Evolutionary conservation across 345 rosid genomes (phyloP).

Genomic region (Excoecaria agallocha): DNA sequence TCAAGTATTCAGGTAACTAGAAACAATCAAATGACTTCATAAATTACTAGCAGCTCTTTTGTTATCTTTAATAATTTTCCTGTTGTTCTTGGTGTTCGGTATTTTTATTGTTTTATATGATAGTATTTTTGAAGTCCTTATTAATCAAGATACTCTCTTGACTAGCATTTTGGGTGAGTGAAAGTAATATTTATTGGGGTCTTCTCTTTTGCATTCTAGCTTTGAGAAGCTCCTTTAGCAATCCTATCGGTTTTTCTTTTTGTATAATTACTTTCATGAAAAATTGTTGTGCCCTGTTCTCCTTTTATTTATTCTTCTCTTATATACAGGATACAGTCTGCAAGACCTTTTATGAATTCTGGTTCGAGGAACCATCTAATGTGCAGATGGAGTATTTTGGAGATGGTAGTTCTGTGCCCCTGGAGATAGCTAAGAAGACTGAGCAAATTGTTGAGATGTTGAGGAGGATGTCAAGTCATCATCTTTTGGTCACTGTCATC

Average conservation of each 20-base stretch:
- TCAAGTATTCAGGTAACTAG: slow-evolving; percentile 85
- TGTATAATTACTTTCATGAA: neutral
- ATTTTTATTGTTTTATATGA: neutral
- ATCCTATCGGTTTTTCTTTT: neutral
- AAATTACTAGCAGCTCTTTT: neutral
- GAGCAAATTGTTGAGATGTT: slow-evolving; percentile 94
- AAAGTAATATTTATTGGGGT: neutral
- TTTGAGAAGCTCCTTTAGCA: neutral
- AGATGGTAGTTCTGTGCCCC: slow-evolving; percentile 86
- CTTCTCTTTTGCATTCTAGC: neutral
- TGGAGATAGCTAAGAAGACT: slow-evolving; percentile 84
- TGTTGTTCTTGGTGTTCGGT: neutral
- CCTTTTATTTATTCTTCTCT: slow-evolving; percentile 10
- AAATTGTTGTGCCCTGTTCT: slow-evolving; percentile 5
- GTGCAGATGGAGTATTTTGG: slow-evolving; percentile 59
- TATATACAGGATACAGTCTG: slow-evolving; percentile 83
- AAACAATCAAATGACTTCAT: slow-evolving; percentile 1
- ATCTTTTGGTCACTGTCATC: slow-evolving; percentile 79
- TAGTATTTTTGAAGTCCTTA: neutral
- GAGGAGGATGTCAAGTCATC: slow-evolving; percentile 75
- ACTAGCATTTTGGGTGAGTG: neutral
- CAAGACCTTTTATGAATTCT: slow-evolving; percentile 96
- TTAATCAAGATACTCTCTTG: neutral
- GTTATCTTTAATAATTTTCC: neutral
- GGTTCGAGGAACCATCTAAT: slow-evolving; percentile 95